phyloP scores from a whole-genome alignment of 192 early-diverging fungal genomes.

The Backusella mclennaniae region DNA sequence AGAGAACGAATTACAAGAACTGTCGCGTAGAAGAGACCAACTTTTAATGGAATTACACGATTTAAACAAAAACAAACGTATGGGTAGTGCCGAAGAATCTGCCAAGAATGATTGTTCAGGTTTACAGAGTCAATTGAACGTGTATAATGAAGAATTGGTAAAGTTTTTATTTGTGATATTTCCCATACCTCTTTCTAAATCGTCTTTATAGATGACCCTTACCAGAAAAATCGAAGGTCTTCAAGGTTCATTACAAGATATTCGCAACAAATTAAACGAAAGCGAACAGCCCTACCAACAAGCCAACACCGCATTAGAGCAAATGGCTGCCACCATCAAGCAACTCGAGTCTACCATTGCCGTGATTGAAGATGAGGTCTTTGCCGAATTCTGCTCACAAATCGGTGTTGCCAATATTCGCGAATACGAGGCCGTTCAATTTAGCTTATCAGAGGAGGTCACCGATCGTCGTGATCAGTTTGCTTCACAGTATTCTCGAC shows the following conservation, averaged over 20 bases:
- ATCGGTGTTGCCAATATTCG: conserved; percentile 78
- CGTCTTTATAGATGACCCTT: conserved; percentile 37
- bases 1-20: conserved; percentile 82
- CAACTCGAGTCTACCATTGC: conserved; percentile 46
- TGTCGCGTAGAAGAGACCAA: conserved; percentile 68
- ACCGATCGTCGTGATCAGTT: conserved; percentile 77
- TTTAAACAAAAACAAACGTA: conserved; percentile 65
- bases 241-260: conserved; percentile 55
- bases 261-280: conserved; percentile 40
- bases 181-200: background rate
- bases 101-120: conserved; percentile 57
- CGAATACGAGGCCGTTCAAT: conserved; percentile 81
- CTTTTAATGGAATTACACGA: conserved; percentile 72
- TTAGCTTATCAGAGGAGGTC: conserved; percentile 66
- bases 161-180: background rate
- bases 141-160: conserved; percentile 65
- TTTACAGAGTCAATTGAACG: conserved; percentile 57
- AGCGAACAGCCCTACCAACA: background rate
- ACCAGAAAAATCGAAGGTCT: conserved; percentile 59
- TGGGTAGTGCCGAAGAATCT: conserved; percentile 62
- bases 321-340: conserved; percentile 40
- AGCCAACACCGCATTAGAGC: conserved; percentile 38
- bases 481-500: conserved; percentile 70
- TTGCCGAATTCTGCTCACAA: conserved; percentile 74
- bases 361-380: conserved; percentile 64